Percentiles rank a stretch among this genome's conserved stretches.
Conservation (phyloP, 2,329 filamentous ascomycete genomes). For the Sarocladiaceae sp. region DNA sequence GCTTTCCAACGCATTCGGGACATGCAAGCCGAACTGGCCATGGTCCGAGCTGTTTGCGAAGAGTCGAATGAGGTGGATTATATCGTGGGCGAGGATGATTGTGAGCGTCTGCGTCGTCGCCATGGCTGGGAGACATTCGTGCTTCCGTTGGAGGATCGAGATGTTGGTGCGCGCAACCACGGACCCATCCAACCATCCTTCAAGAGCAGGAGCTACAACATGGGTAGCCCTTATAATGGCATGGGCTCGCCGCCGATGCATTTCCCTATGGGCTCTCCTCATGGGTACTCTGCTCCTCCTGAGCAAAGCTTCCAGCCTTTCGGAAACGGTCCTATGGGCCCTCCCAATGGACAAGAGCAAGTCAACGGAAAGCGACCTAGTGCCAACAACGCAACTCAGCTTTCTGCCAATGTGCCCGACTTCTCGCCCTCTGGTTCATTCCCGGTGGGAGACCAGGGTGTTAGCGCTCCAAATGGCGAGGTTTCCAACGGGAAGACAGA, state of each 20-base stretch:
- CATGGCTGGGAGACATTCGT: constrained; percentile 81
- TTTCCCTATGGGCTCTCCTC: constrained; percentile 6
- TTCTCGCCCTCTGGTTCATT: constrained; percentile 17
- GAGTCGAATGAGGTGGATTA: constrained; percentile 72
- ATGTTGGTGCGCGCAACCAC: constrained; percentile 68
- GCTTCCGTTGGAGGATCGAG: constrained; percentile 65
- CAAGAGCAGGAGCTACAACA: constrained; percentile 28
- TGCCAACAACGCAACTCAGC: constrained; percentile 12
- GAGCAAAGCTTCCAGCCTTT: constrained; percentile 15
- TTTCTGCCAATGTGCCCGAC: constrained; percentile 20
- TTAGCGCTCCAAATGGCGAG: constrained; percentile 1
- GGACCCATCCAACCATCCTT: constrained; percentile 47
- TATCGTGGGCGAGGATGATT: constrained; percentile 67
- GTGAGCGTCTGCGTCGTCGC: constrained; percentile 71
- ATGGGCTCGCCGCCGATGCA: constrained; percentile 21
- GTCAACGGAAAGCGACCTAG: not conserved
- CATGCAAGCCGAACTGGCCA: constrained; percentile 55
- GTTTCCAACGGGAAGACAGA: not conserved
- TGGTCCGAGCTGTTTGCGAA: constrained; percentile 72
- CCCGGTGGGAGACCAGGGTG: not conserved
- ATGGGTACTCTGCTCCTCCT: constrained; percentile 18
- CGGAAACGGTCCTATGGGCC: constrained; percentile 1
- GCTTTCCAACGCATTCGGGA: constrained; percentile 70
- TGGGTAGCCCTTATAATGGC: constrained; percentile 21
- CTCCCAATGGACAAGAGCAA: constrained; percentile 11